Evolutionary conservation across 202 grass and related monocot genomes (phyloP), one percentile per base, ranked within the genome.

Genomic region (Musa balbisiana): DNA sequence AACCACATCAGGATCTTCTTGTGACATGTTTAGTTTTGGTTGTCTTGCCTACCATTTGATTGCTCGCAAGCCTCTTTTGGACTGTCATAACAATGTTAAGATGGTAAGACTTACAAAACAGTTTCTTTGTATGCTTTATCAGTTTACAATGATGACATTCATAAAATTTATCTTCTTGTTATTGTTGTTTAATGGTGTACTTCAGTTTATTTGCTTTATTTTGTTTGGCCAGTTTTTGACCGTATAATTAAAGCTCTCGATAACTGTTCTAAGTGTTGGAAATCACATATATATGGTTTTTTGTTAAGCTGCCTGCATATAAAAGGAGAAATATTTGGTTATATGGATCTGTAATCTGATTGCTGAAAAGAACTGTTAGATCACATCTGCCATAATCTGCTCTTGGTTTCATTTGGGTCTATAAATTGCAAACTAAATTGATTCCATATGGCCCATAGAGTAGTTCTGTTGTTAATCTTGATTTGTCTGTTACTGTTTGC

Each of bases 21-120:
- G 87, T 85, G 96, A 99, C 58, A 90, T 99, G 64, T 99, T 99
- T 83, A 99, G 96, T 84, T 92, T 95, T 66, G 96, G 89, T 75
- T 99, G 96, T 75, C 85, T 99, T 80, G 96, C 89, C 53, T 99
- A 95, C 80, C 87, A 95, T 83, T 86, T 99, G 64, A 76, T 92
- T 78, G 82, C 89, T 81, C 87, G 67, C 59, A 92, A 88, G 60
- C 89, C 91, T 80, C 89, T 99, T 85, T 82, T 99, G 67, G 87
- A 99, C 14, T 95, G 96, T 73, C 96, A 99, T 90, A 99, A 92
- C 82, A 99, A 99, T 84, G 91, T 92, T 74, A 99, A 95, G 87
- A 99, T 99, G 96, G 96, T 99, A 87, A 19, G n/a, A 4, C 11
- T 21, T 55, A 3, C 12, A 52, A 21, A 13, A 25, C 1, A 19